Percentiles rank a stretch among this genome's conserved stretches.
phyloP scores from a whole-genome alignment of 2,329 filamentous ascomycete species.

The Acephala macrosclerotiorum region DNA sequence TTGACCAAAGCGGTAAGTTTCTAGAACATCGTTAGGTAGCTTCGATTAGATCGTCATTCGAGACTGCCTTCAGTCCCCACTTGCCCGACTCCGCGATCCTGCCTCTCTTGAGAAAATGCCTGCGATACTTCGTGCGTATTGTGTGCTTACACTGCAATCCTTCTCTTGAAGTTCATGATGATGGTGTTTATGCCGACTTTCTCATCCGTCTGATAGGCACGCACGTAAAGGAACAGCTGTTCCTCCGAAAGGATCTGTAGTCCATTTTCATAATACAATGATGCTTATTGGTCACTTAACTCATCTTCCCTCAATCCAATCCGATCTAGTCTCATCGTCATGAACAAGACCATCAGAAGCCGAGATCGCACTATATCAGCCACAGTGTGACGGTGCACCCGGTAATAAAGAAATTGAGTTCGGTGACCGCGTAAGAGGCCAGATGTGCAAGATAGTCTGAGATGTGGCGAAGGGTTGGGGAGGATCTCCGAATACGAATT shows the following conservation, averaged over 20 bases:
- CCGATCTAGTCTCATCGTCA: too few species aligned
- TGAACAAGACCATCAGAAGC: not conserved
- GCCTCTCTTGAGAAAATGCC: not conserved
- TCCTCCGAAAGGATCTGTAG: too few species aligned
- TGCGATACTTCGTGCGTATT: too few species aligned
- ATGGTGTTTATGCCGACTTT: too few species aligned
- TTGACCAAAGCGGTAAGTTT: not conserved
- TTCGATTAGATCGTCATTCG: not conserved
- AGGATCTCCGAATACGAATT: not conserved
- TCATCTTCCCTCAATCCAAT: not conserved
- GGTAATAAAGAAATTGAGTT: not conserved
- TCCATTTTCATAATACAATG: not conserved
- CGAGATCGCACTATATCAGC: not conserved
- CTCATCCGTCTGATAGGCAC: too few species aligned
- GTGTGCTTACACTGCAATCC: not conserved
- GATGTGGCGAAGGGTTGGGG: not conserved
- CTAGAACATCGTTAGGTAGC: conserved; percentile 2
- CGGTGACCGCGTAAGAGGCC: not conserved
- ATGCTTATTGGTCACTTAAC: conserved; percentile 1
- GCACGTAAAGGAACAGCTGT: not conserved
- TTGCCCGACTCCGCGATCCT: not conserved
- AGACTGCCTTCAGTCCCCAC: not conserved
- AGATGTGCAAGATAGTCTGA: not conserved
- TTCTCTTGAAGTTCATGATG: not conserved
- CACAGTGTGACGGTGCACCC: not conserved